phyloP scores from a whole-genome alignment of 1,139 yeast genomes.

The Meyerozyma sp. region DNA sequence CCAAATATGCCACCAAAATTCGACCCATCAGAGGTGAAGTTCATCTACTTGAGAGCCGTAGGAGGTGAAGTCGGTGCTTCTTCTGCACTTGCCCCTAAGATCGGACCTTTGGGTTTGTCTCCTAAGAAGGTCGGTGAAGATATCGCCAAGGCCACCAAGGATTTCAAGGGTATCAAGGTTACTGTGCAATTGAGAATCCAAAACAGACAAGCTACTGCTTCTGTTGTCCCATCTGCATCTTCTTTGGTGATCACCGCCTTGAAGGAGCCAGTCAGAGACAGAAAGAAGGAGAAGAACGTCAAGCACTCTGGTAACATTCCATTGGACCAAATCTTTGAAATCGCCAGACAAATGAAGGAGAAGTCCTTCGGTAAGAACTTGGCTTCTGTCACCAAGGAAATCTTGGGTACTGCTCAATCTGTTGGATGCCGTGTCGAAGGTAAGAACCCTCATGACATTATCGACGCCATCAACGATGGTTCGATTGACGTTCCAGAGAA shows the following conservation, averaged over 20 bases:
- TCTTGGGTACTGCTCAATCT: constrained; percentile 99
- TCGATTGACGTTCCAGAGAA: constrained; percentile 94
- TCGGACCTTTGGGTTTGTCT: constrained; percentile 99
- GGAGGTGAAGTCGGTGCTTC: constrained; percentile 99
- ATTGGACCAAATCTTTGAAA: constrained; percentile 92
- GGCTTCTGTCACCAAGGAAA: constrained; percentile 96
- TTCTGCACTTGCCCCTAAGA: constrained; percentile 99
- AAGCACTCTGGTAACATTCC: constrained; percentile 99
- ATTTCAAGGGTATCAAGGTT: constrained; percentile 98
- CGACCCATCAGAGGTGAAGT: constrained; percentile 98
- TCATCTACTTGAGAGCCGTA: constrained; percentile 98
- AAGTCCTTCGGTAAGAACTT: constrained; percentile 98
- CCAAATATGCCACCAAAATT: constrained; percentile 86
- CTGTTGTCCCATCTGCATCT: constrained; percentile 99
- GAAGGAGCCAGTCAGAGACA: constrained; percentile 99
- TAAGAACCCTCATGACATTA: constrained; percentile 98
- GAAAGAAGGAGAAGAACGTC: constrained; percentile 99
- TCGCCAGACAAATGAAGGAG: constrained; percentile 96
- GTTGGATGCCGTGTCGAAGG: constrained; percentile 99
- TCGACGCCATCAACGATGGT: constrained; percentile 97
- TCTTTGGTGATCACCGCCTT: constrained; percentile 98
- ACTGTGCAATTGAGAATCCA: constrained; percentile 98
- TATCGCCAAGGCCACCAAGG: constrained; percentile 99
- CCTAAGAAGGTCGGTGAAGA: constrained; percentile 99
- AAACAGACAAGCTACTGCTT: constrained; percentile 99